phyloP scores from a whole-genome alignment of 192 early-diverging fungal genomes.

The Jimgerdemannia flammicorona region DNA sequence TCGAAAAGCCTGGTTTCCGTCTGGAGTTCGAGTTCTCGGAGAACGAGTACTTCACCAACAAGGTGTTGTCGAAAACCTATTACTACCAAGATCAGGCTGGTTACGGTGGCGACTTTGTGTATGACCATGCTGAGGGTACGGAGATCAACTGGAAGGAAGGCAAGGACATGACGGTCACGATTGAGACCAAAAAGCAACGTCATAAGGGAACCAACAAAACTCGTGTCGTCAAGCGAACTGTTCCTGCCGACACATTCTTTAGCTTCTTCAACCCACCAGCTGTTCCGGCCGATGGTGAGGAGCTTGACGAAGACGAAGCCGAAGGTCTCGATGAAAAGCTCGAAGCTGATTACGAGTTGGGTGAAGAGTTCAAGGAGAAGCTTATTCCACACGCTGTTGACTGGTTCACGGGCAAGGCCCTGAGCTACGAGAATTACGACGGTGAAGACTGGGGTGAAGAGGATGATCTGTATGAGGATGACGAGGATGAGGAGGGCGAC shows the following conservation, averaged over 20 bases:
- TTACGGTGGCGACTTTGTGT: conserved; percentile 81
- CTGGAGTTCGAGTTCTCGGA: conserved; percentile 89
- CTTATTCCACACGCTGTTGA: conserved; percentile 93
- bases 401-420: conserved; percentile 98
- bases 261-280: conserved; percentile 89
- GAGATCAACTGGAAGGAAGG: conserved; percentile 96
- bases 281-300: conserved; percentile 70
- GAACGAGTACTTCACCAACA: conserved; percentile 91
- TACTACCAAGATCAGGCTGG: conserved; percentile 80
- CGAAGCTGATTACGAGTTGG: conserved; percentile 94
- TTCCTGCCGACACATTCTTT: conserved; percentile 97
- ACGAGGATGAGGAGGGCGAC: conserved; percentile 42
- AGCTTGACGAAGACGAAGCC: conserved; percentile 68
- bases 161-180: conserved; percentile 88
- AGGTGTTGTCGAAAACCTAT: conserved; percentile 89
- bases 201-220: conserved; percentile 99
- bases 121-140: conserved; percentile 89
- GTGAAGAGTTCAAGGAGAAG: conserved; percentile 98
- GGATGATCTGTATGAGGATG: conserved; percentile 61
- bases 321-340: conserved; percentile 83
- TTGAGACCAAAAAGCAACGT: conserved; percentile 99
- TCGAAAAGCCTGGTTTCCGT: conserved; percentile 89
- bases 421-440: conserved; percentile 75
- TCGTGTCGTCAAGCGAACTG: conserved; percentile 94
- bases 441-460: conserved; percentile 40